phyloP scores from a whole-genome alignment of 768 basidiomycete genomes.

The Podaxis sp. region DNA sequence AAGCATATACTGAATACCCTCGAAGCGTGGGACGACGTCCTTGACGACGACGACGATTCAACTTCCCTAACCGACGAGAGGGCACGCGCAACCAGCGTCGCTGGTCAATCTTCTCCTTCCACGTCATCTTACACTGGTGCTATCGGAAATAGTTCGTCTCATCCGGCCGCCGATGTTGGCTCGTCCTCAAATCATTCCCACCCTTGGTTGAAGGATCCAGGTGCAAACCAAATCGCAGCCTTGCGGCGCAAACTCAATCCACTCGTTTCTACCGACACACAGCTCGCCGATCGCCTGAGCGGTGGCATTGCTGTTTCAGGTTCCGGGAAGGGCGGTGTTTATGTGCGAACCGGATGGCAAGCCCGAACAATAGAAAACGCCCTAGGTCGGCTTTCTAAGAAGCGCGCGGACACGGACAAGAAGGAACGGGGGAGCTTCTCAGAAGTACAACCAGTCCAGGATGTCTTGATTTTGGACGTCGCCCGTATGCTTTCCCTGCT shows the following conservation, averaged over 20 bases:
- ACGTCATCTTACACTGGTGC: conserved; percentile 33
- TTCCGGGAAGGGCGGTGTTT: conserved; percentile 75
- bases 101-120: conserved; percentile 40
- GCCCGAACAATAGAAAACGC: conserved; percentile 61
- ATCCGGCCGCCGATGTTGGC: conserved; percentile 27
- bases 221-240: conserved; percentile 45
- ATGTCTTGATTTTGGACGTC: conserved; percentile 60
- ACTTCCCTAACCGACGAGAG: conserved; percentile 27
- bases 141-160: conserved; percentile 24
- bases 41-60: conserved; percentile 46
- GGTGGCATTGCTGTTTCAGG: conserved; percentile 73
- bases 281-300: conserved; percentile 70
- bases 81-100: conserved; percentile 30
- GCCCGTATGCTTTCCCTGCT: conserved; percentile 56
- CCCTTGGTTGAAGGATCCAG: conserved; percentile 26
- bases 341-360: conserved; percentile 83
- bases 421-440: conserved; percentile 34
- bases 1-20: conserved; percentile 66
- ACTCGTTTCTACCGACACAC: conserved; percentile 58
- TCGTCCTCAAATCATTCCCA: conserved; percentile 27
- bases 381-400: conserved; percentile 37
- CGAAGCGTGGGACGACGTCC: conserved; percentile 59
- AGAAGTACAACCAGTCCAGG: conserved; percentile 39
- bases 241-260: conserved; percentile 61
- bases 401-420: conserved; percentile 28